Evolutionary conservation across 2,329 filamentous ascomycete species (phyloP).

Genomic region (Aspergillus brasiliensis): DNA sequence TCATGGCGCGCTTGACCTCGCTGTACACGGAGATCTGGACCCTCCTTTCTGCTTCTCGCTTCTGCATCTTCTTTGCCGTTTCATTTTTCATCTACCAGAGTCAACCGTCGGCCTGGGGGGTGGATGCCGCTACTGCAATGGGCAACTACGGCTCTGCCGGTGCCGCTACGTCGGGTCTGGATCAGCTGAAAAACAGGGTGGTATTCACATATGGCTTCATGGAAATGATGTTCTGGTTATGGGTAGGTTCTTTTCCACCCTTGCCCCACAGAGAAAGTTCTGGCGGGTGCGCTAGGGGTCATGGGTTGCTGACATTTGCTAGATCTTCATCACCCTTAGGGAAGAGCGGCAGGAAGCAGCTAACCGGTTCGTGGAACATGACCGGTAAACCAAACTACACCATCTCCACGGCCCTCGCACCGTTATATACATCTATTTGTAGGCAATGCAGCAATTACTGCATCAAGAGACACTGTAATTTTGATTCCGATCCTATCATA

Average conservation of each 20-base stretch:
- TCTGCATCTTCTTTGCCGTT: constrained; percentile 40
- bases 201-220: constrained; percentile 84
- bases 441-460: background rate
- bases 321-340: constrained; percentile 40
- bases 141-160: constrained; percentile 20
- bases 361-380: constrained; percentile 23
- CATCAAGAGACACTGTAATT: background rate
- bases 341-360: constrained; percentile 39
- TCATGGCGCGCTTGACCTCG: constrained; percentile 28
- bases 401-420: background rate
- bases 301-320: constrained; percentile 13
- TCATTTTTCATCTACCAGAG: constrained; percentile 43
- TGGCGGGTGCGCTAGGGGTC: background rate
- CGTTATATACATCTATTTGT: background rate
- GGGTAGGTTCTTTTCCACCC: constrained; percentile 54
- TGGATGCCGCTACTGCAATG: constrained; percentile 15
- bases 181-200: constrained; percentile 77
- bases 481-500: background rate
- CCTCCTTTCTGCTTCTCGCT: constrained; percentile 36
- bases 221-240: constrained; percentile 85
- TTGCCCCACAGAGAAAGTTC: background rate
- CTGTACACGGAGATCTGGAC: constrained; percentile 45
- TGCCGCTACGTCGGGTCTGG: constrained; percentile 46
- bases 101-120: constrained; percentile 29
- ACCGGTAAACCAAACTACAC: constrained; percentile 12